These are phyloP conservation scores for Ammopiptanthus mongolicus DNA, from an alignment of 306 rosid genomes.

Conservation along the genomic window DNA sequence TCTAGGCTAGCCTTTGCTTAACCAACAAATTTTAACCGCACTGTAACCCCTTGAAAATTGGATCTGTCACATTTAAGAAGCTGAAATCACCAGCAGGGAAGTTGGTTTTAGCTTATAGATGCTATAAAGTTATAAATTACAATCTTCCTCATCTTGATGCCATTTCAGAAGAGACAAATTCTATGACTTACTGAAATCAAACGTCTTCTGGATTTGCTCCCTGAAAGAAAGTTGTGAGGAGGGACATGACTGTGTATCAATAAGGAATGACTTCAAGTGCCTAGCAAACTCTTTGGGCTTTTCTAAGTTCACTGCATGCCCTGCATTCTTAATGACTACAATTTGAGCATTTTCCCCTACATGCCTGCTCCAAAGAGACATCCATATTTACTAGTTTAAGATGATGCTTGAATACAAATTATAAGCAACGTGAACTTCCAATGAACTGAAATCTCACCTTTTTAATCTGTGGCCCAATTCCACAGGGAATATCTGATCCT, in stretches of 20 bases:
- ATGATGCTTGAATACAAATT: background rate
- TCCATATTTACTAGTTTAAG: background rate
- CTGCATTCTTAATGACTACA: constrained; percentile 53
- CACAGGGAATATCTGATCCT: constrained; percentile 60
- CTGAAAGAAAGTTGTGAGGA: constrained; percentile 10
- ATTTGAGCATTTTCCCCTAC: constrained; percentile 44
- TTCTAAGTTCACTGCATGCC: constrained; percentile 61
- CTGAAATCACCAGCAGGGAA: constrained; percentile 1
- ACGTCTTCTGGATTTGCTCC: constrained; percentile 26
- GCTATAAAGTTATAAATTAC: background rate
- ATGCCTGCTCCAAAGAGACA: constrained; percentile 33
- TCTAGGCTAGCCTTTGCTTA: background rate
- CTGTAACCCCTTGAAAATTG: too few species aligned
- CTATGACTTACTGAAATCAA: constrained; percentile 18
- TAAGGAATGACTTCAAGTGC: constrained; percentile 47
- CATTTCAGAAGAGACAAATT: background rate
- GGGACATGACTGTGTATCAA: constrained; percentile 16
- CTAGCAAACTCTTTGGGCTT: constrained; percentile 48
- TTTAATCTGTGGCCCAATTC: constrained; percentile 57
- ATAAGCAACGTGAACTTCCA: background rate
- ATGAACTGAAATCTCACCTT: constrained; percentile 30
- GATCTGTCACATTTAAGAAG: too few species aligned
- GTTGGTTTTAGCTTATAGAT: constrained; percentile 5
- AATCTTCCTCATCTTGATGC: constrained; percentile 4
- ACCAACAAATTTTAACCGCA: background rate